A percentile compares a stretch with the other conserved stretches of the same genome.
Evolutionary conservation across 1,284 basidiomycete genomes (phyloP).

Genomic region (Apiotrichum brassicae): DNA sequence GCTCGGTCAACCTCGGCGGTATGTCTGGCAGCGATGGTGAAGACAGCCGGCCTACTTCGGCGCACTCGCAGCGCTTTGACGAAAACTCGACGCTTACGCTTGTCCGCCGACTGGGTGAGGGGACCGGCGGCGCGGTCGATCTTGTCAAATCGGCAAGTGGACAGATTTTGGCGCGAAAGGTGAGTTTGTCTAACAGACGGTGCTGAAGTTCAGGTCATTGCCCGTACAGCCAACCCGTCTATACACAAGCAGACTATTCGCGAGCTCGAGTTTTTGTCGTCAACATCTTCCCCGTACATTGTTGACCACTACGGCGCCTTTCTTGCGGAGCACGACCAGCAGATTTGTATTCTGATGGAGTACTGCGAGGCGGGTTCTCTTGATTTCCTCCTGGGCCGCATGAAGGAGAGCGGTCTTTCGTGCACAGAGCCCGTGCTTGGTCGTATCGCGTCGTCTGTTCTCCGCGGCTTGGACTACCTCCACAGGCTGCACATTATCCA

Average conservation of each 20-base stretch:
- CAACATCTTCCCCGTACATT: slow-evolving; percentile 80
- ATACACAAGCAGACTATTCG: slow-evolving; percentile 78
- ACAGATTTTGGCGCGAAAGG: slow-evolving; percentile 79
- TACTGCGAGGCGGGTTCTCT: slow-evolving; percentile 75
- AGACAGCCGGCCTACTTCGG: not conserved
- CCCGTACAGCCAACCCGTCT: slow-evolving; percentile 85
- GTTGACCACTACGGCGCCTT: slow-evolving; percentile 91
- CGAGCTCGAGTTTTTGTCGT: slow-evolving; percentile 83
- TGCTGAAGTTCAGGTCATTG: slow-evolving; percentile 60
- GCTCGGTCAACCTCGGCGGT: not conserved
- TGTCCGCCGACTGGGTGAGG: slow-evolving; percentile 76
- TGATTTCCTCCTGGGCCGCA: slow-evolving; percentile 77
- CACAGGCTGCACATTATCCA: slow-evolving; percentile 90
- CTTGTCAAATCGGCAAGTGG: slow-evolving; percentile 66
- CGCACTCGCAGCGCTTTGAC: not conserved
- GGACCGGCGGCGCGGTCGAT: slow-evolving; percentile 90
- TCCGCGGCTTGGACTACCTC: slow-evolving; percentile 87
- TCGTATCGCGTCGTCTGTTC: slow-evolving; percentile 82
- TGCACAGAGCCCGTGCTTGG: slow-evolving; percentile 90
- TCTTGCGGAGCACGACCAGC: slow-evolving; percentile 82
- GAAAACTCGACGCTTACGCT: slow-evolving; percentile 54
- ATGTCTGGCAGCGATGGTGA: not conserved
- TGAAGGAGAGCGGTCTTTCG: slow-evolving; percentile 69
- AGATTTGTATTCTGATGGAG: slow-evolving; percentile 96
- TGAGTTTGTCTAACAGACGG: slow-evolving; percentile 28